Evolutionary conservation across 768 basidiomycete genomes (phyloP).

Genomic region (Lentinula detonsa): DNA sequence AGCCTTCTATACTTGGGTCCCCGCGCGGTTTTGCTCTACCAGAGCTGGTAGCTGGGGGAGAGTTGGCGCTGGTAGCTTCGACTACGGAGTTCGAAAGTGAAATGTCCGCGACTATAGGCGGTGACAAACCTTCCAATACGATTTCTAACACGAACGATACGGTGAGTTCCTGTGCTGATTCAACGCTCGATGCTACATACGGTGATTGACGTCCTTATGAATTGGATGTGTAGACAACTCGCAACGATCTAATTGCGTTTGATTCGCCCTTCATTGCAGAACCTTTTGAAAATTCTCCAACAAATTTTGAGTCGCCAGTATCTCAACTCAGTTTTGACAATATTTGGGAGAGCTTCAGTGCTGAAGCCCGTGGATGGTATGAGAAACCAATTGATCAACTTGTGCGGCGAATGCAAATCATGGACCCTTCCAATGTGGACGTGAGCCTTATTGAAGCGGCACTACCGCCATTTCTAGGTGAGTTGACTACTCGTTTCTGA

Average conservation of each 20-base stretch:
- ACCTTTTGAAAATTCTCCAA: constrained; percentile 16
- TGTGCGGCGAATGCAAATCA: constrained; percentile 38
- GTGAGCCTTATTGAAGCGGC: constrained; percentile 49
- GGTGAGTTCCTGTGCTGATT: neutral
- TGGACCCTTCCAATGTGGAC: constrained; percentile 30
- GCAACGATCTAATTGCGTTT: constrained; percentile 61
- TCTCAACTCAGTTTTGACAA: constrained; percentile 6
- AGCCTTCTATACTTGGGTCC: neutral
- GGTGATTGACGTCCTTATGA: neutral
- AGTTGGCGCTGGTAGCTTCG: constrained; percentile 35
- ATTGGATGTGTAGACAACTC: neutral
- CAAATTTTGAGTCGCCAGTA: neutral
- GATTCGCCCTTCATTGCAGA: constrained; percentile 66
- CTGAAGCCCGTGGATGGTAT: constrained; percentile 64
- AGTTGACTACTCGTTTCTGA: constrained; percentile 11
- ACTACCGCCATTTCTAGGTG: constrained; percentile 55
- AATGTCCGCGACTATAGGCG: neutral
- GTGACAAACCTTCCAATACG: neutral
- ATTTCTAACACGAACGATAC: neutral
- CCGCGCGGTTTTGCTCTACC: neutral
- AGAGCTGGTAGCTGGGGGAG: constrained; percentile 27
- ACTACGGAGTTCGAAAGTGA: constrained; percentile 20
- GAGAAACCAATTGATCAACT: constrained; percentile 48
- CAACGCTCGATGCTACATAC: neutral
- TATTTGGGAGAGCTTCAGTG: constrained; percentile 55